Conservation (phyloP, 2,329 filamentous ascomycete genomes). For the Cadophora gregata region DNA sequence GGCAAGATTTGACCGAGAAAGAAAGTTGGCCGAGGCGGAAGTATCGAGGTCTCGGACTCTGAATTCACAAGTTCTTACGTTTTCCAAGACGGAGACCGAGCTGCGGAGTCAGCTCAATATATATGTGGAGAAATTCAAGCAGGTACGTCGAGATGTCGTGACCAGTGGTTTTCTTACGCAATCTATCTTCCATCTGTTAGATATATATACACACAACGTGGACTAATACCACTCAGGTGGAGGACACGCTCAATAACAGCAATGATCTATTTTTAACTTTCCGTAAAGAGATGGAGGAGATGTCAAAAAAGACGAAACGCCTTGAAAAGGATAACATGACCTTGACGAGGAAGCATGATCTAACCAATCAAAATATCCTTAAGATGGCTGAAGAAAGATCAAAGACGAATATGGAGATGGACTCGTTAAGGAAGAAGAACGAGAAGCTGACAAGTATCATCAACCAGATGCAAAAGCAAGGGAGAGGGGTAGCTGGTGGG, state of each 20-base stretch:
- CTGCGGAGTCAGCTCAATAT: constrained; percentile 94
- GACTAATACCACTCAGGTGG: constrained; percentile 73
- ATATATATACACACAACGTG: constrained; percentile 23
- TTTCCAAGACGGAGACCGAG: constrained; percentile 94
- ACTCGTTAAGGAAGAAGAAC: constrained; percentile 78
- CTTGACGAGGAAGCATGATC: constrained; percentile 89
- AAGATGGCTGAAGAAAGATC: constrained; percentile 96
- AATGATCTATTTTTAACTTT: constrained; percentile 98
- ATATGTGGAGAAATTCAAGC: constrained; percentile 99
- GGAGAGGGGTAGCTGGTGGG: constrained; percentile 75
- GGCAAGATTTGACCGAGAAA: constrained; percentile 86
- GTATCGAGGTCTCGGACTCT: constrained; percentile 80
- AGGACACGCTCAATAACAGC: constrained; percentile 97
- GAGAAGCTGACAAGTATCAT: constrained; percentile 94
- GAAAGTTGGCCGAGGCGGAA: constrained; percentile 86
- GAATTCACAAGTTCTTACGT: constrained; percentile 90
- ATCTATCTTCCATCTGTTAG: constrained; percentile 17
- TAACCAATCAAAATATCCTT: constrained; percentile 92
- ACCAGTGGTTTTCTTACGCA: constrained; percentile 15
- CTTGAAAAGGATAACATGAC: constrained; percentile 95
- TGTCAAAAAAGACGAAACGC: constrained; percentile 98
- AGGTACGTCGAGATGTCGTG: constrained; percentile 65
- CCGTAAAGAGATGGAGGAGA: constrained; percentile 98
- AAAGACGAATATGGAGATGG: constrained; percentile 75
- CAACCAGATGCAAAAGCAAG: constrained; percentile 94